phyloP scores from a whole-genome alignment of 768 basidiomycete genomes.

The Pleurotus cornucopiae region DNA sequence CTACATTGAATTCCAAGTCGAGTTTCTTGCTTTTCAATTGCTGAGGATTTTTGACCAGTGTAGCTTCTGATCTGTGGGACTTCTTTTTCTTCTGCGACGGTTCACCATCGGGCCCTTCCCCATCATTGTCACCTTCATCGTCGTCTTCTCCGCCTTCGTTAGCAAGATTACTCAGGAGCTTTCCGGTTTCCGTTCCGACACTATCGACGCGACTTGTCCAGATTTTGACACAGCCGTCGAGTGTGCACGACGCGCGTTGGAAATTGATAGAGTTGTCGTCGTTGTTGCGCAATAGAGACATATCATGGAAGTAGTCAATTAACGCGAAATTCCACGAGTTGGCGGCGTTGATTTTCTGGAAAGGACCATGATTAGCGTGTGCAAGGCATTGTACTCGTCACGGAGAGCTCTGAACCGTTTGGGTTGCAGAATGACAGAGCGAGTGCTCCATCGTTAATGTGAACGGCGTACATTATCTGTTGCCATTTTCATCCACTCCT shows the following conservation, averaged over 20 bases:
- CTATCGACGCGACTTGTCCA: constrained; percentile 98
- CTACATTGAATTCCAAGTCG: constrained; percentile 93
- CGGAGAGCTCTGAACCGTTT: too few relatives aligned
- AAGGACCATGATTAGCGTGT: background rate
- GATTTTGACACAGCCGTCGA: constrained; percentile 99
- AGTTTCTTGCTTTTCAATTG: constrained; percentile 88
- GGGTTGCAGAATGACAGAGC: too few relatives aligned
- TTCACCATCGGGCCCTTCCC: constrained; percentile 62
- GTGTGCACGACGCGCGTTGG: constrained; percentile 94
- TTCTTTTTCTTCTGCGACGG: constrained; percentile 62
- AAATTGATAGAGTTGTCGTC: constrained; percentile 98
- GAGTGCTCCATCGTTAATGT: background rate
- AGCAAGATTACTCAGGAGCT: constrained; percentile 86
- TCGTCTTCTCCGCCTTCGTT: constrained; percentile 47
- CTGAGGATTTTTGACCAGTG: constrained; percentile 81
- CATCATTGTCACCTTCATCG: constrained; percentile 58
- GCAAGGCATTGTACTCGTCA: too few relatives aligned
- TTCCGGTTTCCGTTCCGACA: constrained; percentile 94
- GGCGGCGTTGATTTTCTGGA: constrained; percentile 94
- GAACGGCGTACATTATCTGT: constrained; percentile 83
- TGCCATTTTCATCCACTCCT: constrained; percentile 99
- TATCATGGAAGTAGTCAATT: constrained; percentile 99
- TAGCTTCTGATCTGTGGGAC: constrained; percentile 68
- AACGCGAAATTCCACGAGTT: constrained; percentile 98
- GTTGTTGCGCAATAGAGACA: constrained; percentile 90